These are phyloP conservation scores for Blepharisma japonicum DNA, from an alignment of 73 alveolate species.

Conservation along the genomic window DNA sequence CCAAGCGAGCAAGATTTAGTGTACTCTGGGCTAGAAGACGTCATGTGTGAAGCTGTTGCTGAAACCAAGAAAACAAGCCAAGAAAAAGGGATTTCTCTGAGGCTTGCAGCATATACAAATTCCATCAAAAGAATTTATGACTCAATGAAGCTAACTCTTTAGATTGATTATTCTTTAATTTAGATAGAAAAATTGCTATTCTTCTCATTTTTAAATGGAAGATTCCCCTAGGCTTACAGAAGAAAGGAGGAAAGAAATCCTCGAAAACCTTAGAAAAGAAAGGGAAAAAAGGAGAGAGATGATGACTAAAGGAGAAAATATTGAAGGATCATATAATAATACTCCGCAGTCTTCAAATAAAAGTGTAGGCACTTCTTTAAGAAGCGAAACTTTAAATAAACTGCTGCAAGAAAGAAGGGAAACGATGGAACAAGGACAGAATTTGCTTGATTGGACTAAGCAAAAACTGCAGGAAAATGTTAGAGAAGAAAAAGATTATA, in stretches of 20 bases:
- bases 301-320: constrained; percentile 49
- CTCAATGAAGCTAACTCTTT: constrained; percentile 23
- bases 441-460: background rate
- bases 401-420: constrained; percentile 23
- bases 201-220: constrained; percentile 52
- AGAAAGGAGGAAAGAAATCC: constrained; percentile 46
- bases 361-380: background rate
- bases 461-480: constrained; percentile 14
- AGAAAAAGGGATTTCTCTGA: constrained; percentile 62
- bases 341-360: no score
- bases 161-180: no score
- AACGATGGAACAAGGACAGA: background rate
- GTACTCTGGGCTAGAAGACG: constrained; percentile 85
- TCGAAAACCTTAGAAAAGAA: constrained; percentile 37
- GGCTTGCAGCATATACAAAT: constrained; percentile 72
- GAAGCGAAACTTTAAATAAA: constrained; percentile 15
- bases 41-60: constrained; percentile 69
- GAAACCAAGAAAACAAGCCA: constrained; percentile 37
- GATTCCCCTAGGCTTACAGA: constrained; percentile 52
- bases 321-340: background rate
- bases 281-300: constrained; percentile 55
- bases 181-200: no score
- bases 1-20: constrained; percentile 69
- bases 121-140: constrained; percentile 60
- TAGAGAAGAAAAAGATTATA: background rate